These are phyloP conservation scores for Metschnikowia drakensbergensis DNA, from an alignment of 805 yeast species.

Conservation along the genomic window DNA sequence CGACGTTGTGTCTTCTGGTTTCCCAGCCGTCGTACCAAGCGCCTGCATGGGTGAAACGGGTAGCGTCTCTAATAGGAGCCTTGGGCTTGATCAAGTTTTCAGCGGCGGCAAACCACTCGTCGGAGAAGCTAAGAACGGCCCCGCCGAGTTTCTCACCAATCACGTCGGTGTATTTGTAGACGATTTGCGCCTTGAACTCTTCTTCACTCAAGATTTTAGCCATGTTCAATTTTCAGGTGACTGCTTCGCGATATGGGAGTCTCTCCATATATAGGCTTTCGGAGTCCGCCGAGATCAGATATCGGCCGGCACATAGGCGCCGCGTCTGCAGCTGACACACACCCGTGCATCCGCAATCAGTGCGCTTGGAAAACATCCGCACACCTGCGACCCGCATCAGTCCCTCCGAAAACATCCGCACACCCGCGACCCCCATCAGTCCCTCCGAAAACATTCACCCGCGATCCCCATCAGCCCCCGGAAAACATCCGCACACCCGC, in stretches of 20 bases:
- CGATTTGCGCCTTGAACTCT: conserved; percentile 45
- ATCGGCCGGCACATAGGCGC: background rate
- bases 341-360: background rate
- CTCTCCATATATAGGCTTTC: background rate
- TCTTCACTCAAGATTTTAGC: conserved; percentile 19
- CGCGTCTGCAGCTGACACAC: background rate
- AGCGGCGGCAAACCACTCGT: conserved; percentile 96
- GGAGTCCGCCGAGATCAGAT: conserved; percentile 1
- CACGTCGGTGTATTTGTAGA: conserved; percentile 65
- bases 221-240: conserved; percentile 10
- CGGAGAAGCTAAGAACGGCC: conserved; percentile 60
- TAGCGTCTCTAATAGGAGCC: conserved; percentile 77
- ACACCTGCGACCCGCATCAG: too few species aligned
- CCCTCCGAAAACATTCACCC: background rate
- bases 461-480: background rate
- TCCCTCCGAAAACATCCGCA: too few species aligned
- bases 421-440: background rate
- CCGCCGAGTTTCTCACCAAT: conserved; percentile 86
- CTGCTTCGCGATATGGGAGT: background rate
- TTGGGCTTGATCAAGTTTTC: conserved; percentile 77
- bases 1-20: conserved; percentile 87
- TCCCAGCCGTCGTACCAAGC: conserved; percentile 99
- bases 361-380: background rate
- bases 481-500: background rate
- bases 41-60: conserved; percentile 76